These are phyloP conservation scores for Aspergillus alliaceus DNA, from an alignment of 2,329 filamentous ascomycete genomes.

Conservation along the genomic window DNA sequence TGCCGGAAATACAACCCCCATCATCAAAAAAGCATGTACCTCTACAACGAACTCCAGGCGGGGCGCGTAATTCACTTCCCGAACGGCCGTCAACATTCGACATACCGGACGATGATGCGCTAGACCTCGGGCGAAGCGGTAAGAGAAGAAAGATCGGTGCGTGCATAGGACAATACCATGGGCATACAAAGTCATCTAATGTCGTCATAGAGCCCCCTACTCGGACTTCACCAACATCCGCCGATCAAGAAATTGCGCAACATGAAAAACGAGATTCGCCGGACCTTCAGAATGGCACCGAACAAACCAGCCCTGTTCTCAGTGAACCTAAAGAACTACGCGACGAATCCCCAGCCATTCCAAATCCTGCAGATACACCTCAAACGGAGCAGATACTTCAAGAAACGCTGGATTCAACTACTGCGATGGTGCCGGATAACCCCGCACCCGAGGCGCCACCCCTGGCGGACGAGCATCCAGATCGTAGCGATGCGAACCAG, in stretches of 20 bases:
- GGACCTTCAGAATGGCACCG: constrained; percentile 6
- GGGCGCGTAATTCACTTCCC: constrained; percentile 32
- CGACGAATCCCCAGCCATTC: background rate
- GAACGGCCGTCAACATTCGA: constrained; percentile 37
- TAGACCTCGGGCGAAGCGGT: constrained; percentile 26
- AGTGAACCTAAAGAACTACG: background rate
- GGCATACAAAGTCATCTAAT: background rate
- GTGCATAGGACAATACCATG: constrained; percentile 9
- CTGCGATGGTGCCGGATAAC: background rate
- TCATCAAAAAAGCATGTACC: constrained; percentile 12
- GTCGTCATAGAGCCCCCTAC: constrained; percentile 13
- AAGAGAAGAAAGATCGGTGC: constrained; percentile 36
- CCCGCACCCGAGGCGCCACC: background rate
- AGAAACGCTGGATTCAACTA: background rate
- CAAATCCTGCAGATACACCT: background rate
- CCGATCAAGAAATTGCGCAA: constrained; percentile 1
- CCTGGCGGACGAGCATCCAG: background rate
- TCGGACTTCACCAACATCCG: constrained; percentile 4
- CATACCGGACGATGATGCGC: constrained; percentile 32
- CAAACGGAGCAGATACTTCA: background rate
- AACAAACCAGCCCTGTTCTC: background rate
- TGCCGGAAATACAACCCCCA: constrained; percentile 18
- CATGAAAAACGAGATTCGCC: background rate
- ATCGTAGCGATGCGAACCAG: background rate
- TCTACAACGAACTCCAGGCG: constrained; percentile 28